These are phyloP conservation scores for Auxenochlorella protothecoides DNA, from an alignment of 139 green algal species.

Conservation along the genomic window DNA sequence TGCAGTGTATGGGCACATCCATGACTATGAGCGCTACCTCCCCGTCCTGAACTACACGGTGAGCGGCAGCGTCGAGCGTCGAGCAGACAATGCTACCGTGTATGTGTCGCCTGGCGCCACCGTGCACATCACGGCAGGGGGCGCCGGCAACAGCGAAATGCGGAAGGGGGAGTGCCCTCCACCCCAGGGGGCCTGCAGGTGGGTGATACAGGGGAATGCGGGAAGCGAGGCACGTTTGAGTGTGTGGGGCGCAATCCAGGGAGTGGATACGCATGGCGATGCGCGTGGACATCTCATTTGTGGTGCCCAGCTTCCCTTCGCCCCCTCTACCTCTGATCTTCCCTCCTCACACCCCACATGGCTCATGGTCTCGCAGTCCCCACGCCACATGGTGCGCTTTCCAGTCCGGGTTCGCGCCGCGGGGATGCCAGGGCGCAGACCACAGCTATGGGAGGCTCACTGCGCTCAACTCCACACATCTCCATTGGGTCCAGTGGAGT, in stretches of 20 bases:
- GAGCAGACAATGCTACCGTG: background rate
- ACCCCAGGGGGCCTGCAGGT: background rate
- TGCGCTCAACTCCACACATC: slow-evolving; percentile 12
- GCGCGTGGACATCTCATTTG: background rate
- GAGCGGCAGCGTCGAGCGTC: no score
- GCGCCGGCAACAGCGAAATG: slow-evolving; percentile 16
- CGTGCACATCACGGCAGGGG: slow-evolving; percentile 12
- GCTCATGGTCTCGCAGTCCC: background rate
- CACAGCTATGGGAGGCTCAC: slow-evolving; percentile 3
- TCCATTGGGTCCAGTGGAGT: slow-evolving; percentile 17
- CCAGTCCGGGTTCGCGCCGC: slow-evolving; percentile 11
- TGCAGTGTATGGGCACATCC: slow-evolving; percentile 14
- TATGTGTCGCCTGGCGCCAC: slow-evolving; percentile 3
- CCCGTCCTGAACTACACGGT: slow-evolving; percentile 10
- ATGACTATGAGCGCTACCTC: slow-evolving; percentile 11
- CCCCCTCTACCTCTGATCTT: slow-evolving; percentile 1
- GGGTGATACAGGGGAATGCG: no score
- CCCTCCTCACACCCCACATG: no score
- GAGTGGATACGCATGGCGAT: background rate
- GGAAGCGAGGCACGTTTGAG: background rate
- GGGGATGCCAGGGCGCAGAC: slow-evolving; percentile 1
- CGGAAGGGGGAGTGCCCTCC: background rate
- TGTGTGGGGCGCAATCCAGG: no score
- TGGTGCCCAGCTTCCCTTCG: background rate
- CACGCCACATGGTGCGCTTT: slow-evolving; percentile 18